Conservation (phyloP, 108 stramenopile species). For the Skeletonema costatum region DNA sequence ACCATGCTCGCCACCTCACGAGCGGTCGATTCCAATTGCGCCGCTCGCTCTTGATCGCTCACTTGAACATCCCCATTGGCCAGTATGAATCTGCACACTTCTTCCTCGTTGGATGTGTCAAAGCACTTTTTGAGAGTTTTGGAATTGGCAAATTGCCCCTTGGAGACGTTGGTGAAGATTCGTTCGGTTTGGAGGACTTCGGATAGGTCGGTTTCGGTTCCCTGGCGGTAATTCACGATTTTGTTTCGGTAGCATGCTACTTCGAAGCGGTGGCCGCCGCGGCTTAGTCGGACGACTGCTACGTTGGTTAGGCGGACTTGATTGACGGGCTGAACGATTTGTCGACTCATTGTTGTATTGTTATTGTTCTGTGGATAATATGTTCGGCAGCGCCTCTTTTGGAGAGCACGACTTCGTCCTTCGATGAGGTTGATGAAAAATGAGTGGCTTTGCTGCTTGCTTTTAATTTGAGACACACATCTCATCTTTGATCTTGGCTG, state of each 20-base stretch:
- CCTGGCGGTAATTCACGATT: constrained; percentile 95
- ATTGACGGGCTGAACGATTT: constrained; percentile 88
- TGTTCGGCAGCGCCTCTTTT: no score
- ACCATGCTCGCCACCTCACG: constrained; percentile 94
- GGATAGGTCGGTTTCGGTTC: constrained; percentile 95
- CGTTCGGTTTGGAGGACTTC: constrained; percentile 97
- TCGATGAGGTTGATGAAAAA: no score
- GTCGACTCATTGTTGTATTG: constrained; percentile 50
- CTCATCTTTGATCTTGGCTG: no score
- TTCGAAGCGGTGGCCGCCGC: constrained; percentile 95
- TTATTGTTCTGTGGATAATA: neutral
- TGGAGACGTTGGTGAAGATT: constrained; percentile 96
- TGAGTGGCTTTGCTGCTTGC: no score
- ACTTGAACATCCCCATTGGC: constrained; percentile 91
- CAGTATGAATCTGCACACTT: constrained; percentile 83
- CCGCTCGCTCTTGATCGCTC: constrained; percentile 89
- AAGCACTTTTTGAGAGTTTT: constrained; percentile 87
- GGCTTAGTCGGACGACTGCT: constrained; percentile 90
- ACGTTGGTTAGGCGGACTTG: constrained; percentile 99
- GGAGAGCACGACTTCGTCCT: no score
- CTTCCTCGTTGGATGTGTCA: constrained; percentile 81
- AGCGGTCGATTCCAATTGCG: constrained; percentile 73
- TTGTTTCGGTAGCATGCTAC: constrained; percentile 98
- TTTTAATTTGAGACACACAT: no score
- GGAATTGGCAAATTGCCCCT: constrained; percentile 92